Percentiles rank a stretch among this genome's conserved stretches.
Conservation (phyloP, 257 asterid genomes). For the Ilex asprella region DNA sequence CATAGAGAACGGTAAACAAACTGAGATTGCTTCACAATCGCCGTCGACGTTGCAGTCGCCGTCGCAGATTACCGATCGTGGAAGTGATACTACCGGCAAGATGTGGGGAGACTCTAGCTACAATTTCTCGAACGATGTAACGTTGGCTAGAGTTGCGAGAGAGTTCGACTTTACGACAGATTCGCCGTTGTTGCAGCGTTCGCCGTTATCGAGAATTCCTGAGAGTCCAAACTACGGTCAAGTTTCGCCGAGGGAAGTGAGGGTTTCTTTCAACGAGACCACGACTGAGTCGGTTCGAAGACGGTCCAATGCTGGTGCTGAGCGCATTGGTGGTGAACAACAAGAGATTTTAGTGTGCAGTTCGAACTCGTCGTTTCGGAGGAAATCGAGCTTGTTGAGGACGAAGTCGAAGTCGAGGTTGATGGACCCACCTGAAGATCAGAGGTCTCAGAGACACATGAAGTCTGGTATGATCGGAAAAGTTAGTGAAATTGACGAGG, state of each 20-base stretch:
- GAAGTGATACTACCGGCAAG: neutral
- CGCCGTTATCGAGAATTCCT: neutral
- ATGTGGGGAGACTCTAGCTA: neutral
- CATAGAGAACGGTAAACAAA: neutral
- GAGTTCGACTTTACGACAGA: neutral
- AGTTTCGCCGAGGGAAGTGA: neutral
- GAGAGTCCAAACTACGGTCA: neutral
- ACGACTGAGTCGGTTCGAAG: neutral
- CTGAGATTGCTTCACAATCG: neutral
- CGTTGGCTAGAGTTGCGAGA: neutral
- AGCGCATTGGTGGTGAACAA: no score
- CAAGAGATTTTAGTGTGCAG: slow-evolving; percentile 1
- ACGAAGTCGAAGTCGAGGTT: slow-evolving; percentile 9
- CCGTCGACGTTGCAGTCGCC: neutral
- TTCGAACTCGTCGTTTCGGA: slow-evolving; percentile 3
- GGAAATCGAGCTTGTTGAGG: slow-evolving; percentile 3
- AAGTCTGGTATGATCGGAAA: slow-evolving; percentile 3
- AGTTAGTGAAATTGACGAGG: slow-evolving; percentile 12
- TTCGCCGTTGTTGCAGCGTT: neutral
- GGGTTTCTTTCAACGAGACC: neutral
- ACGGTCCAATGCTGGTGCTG: neutral
- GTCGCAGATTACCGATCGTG: neutral
- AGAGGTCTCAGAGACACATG: neutral
- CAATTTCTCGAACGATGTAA: neutral
- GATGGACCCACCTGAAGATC: neutral